Conservation (phyloP, 2,329 filamentous ascomycete genomes). For the Aspergillus clavatus region DNA sequence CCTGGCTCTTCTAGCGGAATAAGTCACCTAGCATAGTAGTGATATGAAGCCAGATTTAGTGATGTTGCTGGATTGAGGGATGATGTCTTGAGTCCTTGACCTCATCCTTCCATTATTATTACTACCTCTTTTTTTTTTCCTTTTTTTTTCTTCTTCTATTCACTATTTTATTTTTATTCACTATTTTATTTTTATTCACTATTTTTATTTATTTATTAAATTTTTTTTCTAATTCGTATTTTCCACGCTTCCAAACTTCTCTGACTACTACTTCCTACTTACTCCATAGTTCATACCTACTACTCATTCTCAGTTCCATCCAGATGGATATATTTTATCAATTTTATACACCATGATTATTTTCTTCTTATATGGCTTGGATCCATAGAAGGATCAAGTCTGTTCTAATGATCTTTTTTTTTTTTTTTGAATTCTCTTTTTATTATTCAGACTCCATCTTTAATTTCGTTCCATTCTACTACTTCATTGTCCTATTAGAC, state of each 20-base stretch:
- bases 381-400: slow-evolving; percentile 1
- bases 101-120: slow-evolving; percentile 25
- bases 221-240: no score
- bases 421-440: slow-evolving; percentile 21
- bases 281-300: no score
- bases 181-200: no score
- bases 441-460: neutral
- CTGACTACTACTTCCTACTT: no score
- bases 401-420: neutral
- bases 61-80: slow-evolving; percentile 24
- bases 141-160: slow-evolving; percentile 9
- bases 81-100: slow-evolving; percentile 39
- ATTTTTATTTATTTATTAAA: no score
- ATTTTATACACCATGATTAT: slow-evolving; percentile 9
- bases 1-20: slow-evolving; percentile 25
- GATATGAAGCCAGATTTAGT: slow-evolving; percentile 19
- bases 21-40: slow-evolving; percentile 12
- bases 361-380: slow-evolving; percentile 3
- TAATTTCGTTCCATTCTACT: slow-evolving; percentile 20
- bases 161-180: no score
- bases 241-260: no score
- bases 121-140: slow-evolving; percentile 6
- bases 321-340: no score
- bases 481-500: slow-evolving; percentile 35
- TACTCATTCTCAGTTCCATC: slow-evolving; percentile 28